Evolutionary conservation across 768 basidiomycete genomes (phyloP).

Genomic region (Tephrocybe sp.): DNA sequence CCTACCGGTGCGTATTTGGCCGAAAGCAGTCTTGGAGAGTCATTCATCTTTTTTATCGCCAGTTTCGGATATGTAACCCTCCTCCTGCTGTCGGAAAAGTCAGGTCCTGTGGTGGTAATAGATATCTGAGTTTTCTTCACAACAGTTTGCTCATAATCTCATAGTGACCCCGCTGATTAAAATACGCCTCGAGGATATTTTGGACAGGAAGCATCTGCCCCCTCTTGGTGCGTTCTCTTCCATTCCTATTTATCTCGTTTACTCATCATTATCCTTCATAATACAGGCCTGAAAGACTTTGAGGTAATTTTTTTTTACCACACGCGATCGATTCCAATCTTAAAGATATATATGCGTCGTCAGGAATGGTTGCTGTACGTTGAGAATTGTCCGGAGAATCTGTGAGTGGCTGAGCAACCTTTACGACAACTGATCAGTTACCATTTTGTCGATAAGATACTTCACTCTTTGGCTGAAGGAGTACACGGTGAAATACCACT

Average conservation of each 20-base stretch:
- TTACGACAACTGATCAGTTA: constrained; percentile 7
- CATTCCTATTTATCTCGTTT: background rate
- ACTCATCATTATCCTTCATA: background rate
- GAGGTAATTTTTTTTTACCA: constrained; percentile 36
- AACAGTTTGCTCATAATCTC: constrained; percentile 8
- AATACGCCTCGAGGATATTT: constrained; percentile 71
- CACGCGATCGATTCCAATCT: background rate
- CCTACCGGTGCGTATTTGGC: constrained; percentile 33
- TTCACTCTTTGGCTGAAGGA: constrained; percentile 83
- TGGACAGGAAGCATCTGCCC: constrained; percentile 75
- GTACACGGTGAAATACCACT: constrained; percentile 52
- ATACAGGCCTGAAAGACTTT: constrained; percentile 66
- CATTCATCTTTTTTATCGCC: constrained; percentile 3
- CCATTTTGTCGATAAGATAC: constrained; percentile 43
- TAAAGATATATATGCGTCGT: constrained; percentile 11
- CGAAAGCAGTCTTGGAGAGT: background rate
- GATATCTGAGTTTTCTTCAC: background rate
- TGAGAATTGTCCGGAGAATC: constrained; percentile 73
- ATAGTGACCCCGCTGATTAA: constrained; percentile 66
- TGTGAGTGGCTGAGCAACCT: constrained; percentile 39
- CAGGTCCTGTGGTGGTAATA: constrained; percentile 58
- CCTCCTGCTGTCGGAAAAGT: constrained; percentile 69
- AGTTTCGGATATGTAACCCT: constrained; percentile 65
- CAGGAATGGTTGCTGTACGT: constrained; percentile 83
- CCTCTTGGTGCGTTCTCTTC: constrained; percentile 53